phyloP scores from a whole-genome alignment of 768 basidiomycete genomes.

The Pluteus cervinus region DNA sequence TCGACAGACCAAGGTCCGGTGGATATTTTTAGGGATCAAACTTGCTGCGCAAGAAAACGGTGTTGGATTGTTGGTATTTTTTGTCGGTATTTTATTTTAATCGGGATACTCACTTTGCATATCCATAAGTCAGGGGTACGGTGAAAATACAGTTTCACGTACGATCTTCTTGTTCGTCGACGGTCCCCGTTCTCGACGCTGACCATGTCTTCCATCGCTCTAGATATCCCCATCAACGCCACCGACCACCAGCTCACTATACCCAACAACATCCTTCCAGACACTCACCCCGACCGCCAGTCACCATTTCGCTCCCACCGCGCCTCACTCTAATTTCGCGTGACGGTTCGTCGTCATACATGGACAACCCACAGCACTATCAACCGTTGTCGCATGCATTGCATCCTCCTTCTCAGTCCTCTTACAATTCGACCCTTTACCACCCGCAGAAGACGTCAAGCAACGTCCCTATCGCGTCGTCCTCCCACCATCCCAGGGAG shows the following conservation, averaged over 20 bases:
- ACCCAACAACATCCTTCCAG: constrained; percentile 1
- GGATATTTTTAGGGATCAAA: too few relatives aligned
- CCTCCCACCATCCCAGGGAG: constrained; percentile 13
- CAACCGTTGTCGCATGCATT: constrained; percentile 78
- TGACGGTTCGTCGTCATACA: constrained; percentile 13
- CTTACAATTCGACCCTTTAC: constrained; percentile 20
- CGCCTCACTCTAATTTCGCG: constrained; percentile 3
- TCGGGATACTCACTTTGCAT: too few relatives aligned
- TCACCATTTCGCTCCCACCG: constrained; percentile 7
- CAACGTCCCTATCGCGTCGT: constrained; percentile 8
- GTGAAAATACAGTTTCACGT: too few relatives aligned
- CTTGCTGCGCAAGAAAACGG: too few relatives aligned
- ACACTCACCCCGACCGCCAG: constrained; percentile 2
- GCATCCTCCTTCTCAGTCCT: constrained; percentile 41
- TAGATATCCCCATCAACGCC: constrained; percentile 7
- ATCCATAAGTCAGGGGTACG: too few relatives aligned
- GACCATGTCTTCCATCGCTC: constrained; percentile 9
- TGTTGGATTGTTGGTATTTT: too few relatives aligned
- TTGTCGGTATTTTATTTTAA: too few relatives aligned
- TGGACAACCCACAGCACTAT: constrained; percentile 76
- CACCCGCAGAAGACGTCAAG: too few relatives aligned
- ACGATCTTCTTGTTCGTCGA: too few relatives aligned
- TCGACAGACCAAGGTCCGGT: too few relatives aligned
- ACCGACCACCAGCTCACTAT: constrained; percentile 6
- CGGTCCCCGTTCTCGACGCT: background rate